phyloP scores from a whole-genome alignment of 768 basidiomycete genomes.

The Hydnomerulius pinastri region DNA sequence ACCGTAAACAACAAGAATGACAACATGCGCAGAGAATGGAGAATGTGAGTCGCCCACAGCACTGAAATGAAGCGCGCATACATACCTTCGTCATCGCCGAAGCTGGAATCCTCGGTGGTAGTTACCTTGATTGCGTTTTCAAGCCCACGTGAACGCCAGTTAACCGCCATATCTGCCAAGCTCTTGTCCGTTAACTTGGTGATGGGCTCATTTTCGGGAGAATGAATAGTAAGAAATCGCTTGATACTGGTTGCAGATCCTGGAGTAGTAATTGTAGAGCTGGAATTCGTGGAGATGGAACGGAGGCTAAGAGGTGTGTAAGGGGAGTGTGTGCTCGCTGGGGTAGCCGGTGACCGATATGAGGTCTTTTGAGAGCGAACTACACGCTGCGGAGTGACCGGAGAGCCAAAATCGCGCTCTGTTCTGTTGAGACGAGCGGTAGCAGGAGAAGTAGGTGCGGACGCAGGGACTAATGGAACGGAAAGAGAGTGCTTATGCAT shows the following conservation, averaged over 20 bases:
- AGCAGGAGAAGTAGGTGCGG: slow-evolving; percentile 47
- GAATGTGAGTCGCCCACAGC: slow-evolving; percentile 18
- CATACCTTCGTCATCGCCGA: slow-evolving; percentile 52
- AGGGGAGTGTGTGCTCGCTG: slow-evolving; percentile 52
- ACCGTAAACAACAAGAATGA: slow-evolving; percentile 8
- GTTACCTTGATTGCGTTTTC: slow-evolving; percentile 73
- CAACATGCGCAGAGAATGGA: slow-evolving; percentile 2
- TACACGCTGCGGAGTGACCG: slow-evolving; percentile 68
- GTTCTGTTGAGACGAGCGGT: slow-evolving; percentile 35
- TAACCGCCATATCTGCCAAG: slow-evolving; percentile 62
- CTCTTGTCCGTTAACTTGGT: slow-evolving; percentile 42
- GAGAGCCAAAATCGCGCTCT: slow-evolving; percentile 36
- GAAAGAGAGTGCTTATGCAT: slow-evolving; percentile 35
- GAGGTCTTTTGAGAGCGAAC: slow-evolving; percentile 45
- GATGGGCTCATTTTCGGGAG: slow-evolving; percentile 42
- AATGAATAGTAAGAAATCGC: slow-evolving; percentile 43
- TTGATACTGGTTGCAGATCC: slow-evolving; percentile 40
- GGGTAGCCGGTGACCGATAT: slow-evolving; percentile 60
- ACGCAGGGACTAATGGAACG: slow-evolving; percentile 36
- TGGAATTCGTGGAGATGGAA: slow-evolving; percentile 56
- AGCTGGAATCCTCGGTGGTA: slow-evolving; percentile 38
- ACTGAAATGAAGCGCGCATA: slow-evolving; percentile 23
- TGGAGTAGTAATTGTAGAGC: slow-evolving; percentile 59
- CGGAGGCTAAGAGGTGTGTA: slow-evolving; percentile 72
- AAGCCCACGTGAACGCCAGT: slow-evolving; percentile 71